These are phyloP conservation scores for Ceratocystis diversiconidia DNA, from an alignment of 2,329 filamentous ascomycete species.

Conservation along the genomic window DNA sequence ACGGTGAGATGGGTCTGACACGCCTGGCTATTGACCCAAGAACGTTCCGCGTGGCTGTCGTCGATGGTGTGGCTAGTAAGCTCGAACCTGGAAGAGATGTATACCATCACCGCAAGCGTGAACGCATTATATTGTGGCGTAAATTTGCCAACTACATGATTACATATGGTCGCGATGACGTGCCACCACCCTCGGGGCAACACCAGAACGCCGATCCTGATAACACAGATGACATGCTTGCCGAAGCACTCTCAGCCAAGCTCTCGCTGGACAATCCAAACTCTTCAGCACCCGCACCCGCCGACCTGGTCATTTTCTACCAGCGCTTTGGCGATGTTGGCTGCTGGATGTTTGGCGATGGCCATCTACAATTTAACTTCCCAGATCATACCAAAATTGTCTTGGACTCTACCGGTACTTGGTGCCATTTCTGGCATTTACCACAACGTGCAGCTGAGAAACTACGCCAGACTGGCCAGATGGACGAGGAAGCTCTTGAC, in stretches of 20 bases:
- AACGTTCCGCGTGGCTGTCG: constrained; percentile 41
- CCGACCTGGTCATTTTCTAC: constrained; percentile 62
- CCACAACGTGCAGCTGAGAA: constrained; percentile 54
- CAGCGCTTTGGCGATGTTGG: constrained; percentile 69
- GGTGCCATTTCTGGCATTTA: constrained; percentile 66
- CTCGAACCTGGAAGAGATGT: constrained; percentile 48
- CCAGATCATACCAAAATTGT: constrained; percentile 79
- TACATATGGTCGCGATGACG: constrained; percentile 57
- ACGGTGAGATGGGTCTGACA: constrained; percentile 47
- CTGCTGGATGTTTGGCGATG: constrained; percentile 69
- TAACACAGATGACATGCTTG: constrained; percentile 13
- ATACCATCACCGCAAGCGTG: constrained; percentile 50
- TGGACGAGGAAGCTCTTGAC: constrained; percentile 55
- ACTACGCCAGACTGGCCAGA: constrained; percentile 49
- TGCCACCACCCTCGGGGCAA: constrained; percentile 25
- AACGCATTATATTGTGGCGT: constrained; percentile 54
- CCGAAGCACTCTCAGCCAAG: constrained; percentile 11
- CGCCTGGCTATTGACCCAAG: constrained; percentile 51
- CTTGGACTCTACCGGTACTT: constrained; percentile 57
- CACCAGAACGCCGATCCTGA: constrained; percentile 4
- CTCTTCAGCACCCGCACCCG: constrained; percentile 21
- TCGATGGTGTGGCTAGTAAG: constrained; percentile 46
- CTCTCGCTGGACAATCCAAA: constrained; percentile 9
- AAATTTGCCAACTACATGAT: constrained; percentile 65
- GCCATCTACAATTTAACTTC: constrained; percentile 72